These are phyloP conservation scores for Auricularia auricula-judae DNA, from an alignment of 768 basidiomycete genomes.

Conservation along the genomic window DNA sequence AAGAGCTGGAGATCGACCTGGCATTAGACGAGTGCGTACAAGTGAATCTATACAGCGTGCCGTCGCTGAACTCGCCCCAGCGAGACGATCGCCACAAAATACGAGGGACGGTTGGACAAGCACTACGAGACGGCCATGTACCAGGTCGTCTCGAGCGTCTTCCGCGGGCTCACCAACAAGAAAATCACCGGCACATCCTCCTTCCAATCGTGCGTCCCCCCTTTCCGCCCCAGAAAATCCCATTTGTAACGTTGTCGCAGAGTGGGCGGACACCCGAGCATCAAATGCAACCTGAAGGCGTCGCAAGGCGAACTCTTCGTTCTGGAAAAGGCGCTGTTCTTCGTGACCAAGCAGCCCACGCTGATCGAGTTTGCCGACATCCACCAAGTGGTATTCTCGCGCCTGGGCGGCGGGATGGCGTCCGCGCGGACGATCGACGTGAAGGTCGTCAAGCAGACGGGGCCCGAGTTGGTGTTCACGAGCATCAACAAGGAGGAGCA, in stretches of 20 bases:
- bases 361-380: constrained; percentile 87
- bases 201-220: constrained; percentile 60
- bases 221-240: neutral
- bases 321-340: constrained; percentile 95
- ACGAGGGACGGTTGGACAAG: constrained; percentile 70
- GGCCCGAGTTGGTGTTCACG: constrained; percentile 81
- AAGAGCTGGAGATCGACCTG: constrained; percentile 91
- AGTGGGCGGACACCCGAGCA: constrained; percentile 82
- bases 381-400: constrained; percentile 83
- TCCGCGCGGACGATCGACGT: constrained; percentile 92
- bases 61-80: constrained; percentile 23
- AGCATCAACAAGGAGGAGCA: constrained; percentile 96
- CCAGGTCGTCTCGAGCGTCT: constrained; percentile 88
- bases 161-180: constrained; percentile 82
- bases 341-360: constrained; percentile 91
- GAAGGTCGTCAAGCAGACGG: constrained; percentile 74
- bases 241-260: constrained; percentile 26
- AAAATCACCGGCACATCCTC: constrained; percentile 82
- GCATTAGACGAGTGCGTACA: constrained; percentile 78
- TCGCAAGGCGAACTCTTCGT: constrained; percentile 95
- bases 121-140: constrained; percentile 93
- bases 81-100: constrained; percentile 64
- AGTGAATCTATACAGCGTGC: neutral
- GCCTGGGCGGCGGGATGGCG: constrained; percentile 75
- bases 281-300: constrained; percentile 97